A percentile compares a stretch with the other conserved stretches of the same genome.
Conservation (phyloP, 2,329 filamentous ascomycete species). For the Xylaria sp. region DNA sequence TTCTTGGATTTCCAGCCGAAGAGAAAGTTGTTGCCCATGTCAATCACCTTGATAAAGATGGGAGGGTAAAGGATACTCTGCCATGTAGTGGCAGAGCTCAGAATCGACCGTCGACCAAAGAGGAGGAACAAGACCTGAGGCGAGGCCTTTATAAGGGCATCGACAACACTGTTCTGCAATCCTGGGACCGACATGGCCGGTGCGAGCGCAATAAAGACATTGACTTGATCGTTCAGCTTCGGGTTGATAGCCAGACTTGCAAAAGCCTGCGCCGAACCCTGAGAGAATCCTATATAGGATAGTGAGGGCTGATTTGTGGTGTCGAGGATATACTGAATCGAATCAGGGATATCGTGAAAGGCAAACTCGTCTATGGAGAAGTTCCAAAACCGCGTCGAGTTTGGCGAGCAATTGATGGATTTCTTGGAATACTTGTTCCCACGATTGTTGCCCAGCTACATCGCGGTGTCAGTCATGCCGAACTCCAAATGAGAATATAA, state of each 20-base stretch:
- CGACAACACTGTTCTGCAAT: slow-evolving; percentile 81
- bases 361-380: slow-evolving; percentile 99
- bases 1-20: slow-evolving; percentile 88
- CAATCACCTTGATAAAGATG: slow-evolving; percentile 83
- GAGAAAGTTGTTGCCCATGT: slow-evolving; percentile 72
- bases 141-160: slow-evolving; percentile 88
- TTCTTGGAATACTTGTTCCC: slow-evolving; percentile 99
- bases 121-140: slow-evolving; percentile 88
- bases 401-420: slow-evolving; percentile 69
- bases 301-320: slow-evolving; percentile 77
- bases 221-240: slow-evolving; percentile 82
- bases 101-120: slow-evolving; percentile 85
- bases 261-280: slow-evolving; percentile 95
- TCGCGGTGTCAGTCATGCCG: slow-evolving; percentile 23
- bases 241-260: slow-evolving; percentile 90
- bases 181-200: slow-evolving; percentile 95
- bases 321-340: slow-evolving; percentile 82
- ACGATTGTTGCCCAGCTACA: slow-evolving; percentile 85
- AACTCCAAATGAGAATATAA: neutral
- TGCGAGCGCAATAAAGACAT: slow-evolving; percentile 92
- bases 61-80: slow-evolving; percentile 92
- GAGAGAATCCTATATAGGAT: slow-evolving; percentile 95
- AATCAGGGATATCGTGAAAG: slow-evolving; percentile 94
- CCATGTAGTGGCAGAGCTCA: slow-evolving; percentile 95
- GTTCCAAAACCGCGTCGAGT: slow-evolving; percentile 80